A percentile compares a stretch with the other conserved stretches of the same genome.
phyloP scores from a whole-genome alignment of 495 filamentous ascomycete genomes.

The Talaromyces trachyspermus region DNA sequence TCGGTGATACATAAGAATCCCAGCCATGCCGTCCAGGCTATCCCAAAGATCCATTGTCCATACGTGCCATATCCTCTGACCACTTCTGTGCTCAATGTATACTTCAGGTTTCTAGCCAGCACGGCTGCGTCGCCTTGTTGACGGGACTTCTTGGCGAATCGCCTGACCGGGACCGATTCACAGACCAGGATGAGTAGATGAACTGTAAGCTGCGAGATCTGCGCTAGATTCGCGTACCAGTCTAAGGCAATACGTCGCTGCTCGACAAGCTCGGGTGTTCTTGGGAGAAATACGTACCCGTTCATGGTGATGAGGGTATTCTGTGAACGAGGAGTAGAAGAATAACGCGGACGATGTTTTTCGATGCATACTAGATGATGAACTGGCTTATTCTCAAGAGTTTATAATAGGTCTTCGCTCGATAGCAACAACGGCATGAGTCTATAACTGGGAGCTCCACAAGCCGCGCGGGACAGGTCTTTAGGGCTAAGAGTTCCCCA shows the following conservation, averaged over 20 bases:
- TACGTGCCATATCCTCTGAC: constrained; percentile 10
- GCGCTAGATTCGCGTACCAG: constrained; percentile 10
- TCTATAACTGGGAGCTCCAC: neutral
- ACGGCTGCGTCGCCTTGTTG: constrained; percentile 1
- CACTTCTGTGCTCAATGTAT: constrained; percentile 8
- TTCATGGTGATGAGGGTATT: neutral
- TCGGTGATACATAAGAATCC: constrained; percentile 11
- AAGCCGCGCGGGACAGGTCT: neutral
- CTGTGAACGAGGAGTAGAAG: neutral
- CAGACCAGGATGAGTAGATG: constrained; percentile 6
- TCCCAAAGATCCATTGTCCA: constrained; percentile 10
- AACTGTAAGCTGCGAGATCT: constrained; percentile 10
- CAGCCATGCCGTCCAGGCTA: constrained; percentile 10
- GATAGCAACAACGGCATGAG: no score
- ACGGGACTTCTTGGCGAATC: constrained; percentile 8
- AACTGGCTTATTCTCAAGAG: neutral
- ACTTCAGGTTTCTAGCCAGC: constrained; percentile 7
- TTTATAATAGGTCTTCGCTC: neutral
- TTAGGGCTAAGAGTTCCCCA: neutral
- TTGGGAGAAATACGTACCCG: constrained; percentile 1
- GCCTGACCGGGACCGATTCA: constrained; percentile 5
- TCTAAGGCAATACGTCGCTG: constrained; percentile 6
- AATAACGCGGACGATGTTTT: neutral
- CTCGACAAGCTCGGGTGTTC: constrained; percentile 8
- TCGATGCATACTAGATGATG: neutral